Conservation (phyloP, 768 basidiomycete genomes). For the Rhodotorula kratochvilovae region DNA sequence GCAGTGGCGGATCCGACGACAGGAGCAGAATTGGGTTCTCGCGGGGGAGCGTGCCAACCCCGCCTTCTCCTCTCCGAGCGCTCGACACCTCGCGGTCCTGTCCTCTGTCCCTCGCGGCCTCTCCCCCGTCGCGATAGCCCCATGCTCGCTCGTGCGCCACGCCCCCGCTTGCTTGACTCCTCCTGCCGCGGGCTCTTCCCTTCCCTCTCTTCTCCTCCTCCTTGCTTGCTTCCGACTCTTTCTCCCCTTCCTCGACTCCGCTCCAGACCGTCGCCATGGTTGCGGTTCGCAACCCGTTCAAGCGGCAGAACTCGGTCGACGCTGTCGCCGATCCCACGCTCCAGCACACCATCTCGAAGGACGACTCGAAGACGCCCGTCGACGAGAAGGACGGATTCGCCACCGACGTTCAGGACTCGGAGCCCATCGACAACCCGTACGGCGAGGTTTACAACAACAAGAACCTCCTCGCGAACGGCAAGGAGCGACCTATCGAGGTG, state of each 20-base stretch:
- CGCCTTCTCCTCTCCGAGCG: too few species aligned
- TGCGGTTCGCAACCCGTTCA: not conserved
- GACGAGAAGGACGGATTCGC: conserved; percentile 24
- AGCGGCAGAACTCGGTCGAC: conserved; percentile 5
- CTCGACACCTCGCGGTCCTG: too few species aligned
- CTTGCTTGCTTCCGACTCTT: not conserved
- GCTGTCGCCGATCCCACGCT: not conserved
- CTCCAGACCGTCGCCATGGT: not conserved
- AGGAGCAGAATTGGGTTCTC: too few species aligned
- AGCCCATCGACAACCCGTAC: not conserved
- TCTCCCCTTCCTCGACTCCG: not conserved
- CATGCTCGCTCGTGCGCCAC: not conserved
- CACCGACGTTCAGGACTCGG: not conserved
- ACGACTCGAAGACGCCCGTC: conserved; percentile 7
- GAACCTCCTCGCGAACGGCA: conserved; percentile 36
- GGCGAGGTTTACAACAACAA: not conserved
- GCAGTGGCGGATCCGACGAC: too few species aligned
- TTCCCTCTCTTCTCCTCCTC: not conserved
- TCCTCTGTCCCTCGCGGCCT: too few species aligned
- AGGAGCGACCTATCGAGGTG: conserved; percentile 39
- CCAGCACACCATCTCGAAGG: not conserved
- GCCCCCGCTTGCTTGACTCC: too few species aligned
- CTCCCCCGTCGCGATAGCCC: not conserved
- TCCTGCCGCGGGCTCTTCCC: not conserved
- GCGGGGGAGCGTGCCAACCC: too few species aligned